Base-by-base conservation (phyloP, 1,284 basidiomycete species). In the Amylostereum chailletii region DNA sequence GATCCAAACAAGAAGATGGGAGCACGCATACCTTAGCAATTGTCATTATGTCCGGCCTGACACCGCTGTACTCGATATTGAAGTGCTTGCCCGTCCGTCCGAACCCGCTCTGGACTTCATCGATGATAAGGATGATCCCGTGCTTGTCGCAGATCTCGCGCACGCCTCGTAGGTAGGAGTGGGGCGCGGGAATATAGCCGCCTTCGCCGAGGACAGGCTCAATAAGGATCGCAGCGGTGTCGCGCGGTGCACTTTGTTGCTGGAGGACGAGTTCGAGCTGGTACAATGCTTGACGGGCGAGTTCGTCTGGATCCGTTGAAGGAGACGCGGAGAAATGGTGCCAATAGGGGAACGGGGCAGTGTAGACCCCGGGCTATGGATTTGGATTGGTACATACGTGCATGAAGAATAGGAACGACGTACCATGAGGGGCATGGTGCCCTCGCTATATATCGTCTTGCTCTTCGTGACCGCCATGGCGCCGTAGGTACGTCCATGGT, bases 161-260 rank as follows among this genome's bases (percentile, higher is more conserved):
- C 48, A 98, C 66, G 42, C 88, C 91, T 46, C 79, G 71, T 54
- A 99, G 68, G 72, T 88, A 98, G 30, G 81, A 77, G 1, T 81
- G 61, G 0, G 94, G 91, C 0, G 94, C 90, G 29, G 91, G 86
- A 11, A 97, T 88, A 68, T 98, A 98, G 3, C 94, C 94, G 44
- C 90, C 93, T 68, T 97, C 93, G 36, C 93, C 94, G 32, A 98
- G 75, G 7, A 97, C 86, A 47, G 94, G 89, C 71, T 98, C 94
- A 49, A 98, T 70, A 55, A 98, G 70, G 63, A 98, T 88, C 27
- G 92, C 93, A 3, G 94, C 93, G 0, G 93, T 95, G 63, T 96
- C 94, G 8, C 70, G 67, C 0, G 94, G 90, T 1, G 86, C 75
- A 5, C 83, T 86, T 67, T 95, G 91, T 65, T 96, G 93, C 47